Base-by-base conservation (phyloP, 805 yeast species). In the Sugiyamaella smithiae region DNA sequence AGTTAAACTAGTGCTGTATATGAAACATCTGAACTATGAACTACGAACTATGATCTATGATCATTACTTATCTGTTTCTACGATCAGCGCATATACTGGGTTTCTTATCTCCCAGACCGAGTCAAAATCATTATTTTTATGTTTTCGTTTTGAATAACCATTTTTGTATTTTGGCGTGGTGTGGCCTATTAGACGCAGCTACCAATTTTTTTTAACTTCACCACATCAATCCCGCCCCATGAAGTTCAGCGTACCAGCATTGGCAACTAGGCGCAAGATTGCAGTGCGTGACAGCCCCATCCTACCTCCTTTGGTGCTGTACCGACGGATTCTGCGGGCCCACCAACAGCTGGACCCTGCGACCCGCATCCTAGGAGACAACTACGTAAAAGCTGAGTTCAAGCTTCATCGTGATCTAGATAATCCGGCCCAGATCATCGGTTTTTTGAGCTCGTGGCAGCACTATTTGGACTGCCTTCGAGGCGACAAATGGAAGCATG, bases 401-500 rank as follows among this genome's bases (percentile, higher is more conserved):
- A 81, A 82, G 59, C 84, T 90, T 5, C 99, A 93, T 68, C 78
- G 81, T 51, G 67, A 72, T 42, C 77, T 84, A 5, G 96, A 88
- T 56, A 89, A 93, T 65, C 98, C 99, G 2, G 73, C 88, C 20
- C 95, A 91, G 62, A 88, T 93, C 28, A 89, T 93, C 8, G 99
- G 97, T 8, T 93, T 93, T 59, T 73, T 93, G 53, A 81, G 95
- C 1, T 84, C 88, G 52, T 93, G 99, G 99, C 99, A 93, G 43
- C 64, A 67, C 49, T 71, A 71, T 46, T 59, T 64, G 9, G 72
- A 68, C 55, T 56, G 60, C 24, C 57, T 63, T 52, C 61, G 55
- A 49, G 73, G 76, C 31, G 85, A 79, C 9, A 71, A 72, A 42
- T 85, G 91, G 93, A 67, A 71, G 58, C 79, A 76, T 44, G 83